Evolutionary conservation across 1,139 yeast species (phyloP), one percentile per base, ranked within the genome.

Genomic region (Taphrina communis): DNA sequence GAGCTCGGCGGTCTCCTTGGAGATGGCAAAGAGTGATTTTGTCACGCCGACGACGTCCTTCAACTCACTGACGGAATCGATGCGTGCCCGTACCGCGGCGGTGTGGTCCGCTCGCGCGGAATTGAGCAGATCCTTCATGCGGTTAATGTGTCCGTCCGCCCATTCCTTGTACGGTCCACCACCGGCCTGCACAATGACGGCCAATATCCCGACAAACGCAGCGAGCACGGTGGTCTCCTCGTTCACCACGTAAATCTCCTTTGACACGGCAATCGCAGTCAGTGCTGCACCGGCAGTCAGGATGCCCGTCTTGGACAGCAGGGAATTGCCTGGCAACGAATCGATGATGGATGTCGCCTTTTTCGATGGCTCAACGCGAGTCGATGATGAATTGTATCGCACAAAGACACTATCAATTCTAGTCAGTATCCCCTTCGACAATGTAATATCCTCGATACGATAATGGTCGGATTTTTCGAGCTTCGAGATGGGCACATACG

Each of bases 221-320:
- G 85, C 85, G 70, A 91, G 85, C 80, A 94, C 84, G 75, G 92
- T 86, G 77, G 97, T 85, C 85, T 94, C 99, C 78, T 92, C 97
- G 82, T 94, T 96, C 77, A 94, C 85, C 74, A 94, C 91, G 80
- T 93, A 88, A 75, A 94, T 84, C 80, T 92, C 97, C 82, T 90
- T 91, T 76, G 97, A 89, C 78, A 95, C 88, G 75, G 97, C 97
- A 82, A 92, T 94, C 75, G 93, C 81, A 73, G 96, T 88, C 71
- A 97, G 97, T 71, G 97, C 98, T 70, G 97, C 87, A 72, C 93
- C 86, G 72, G 99, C 92, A 76, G 97, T 97, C 78, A 94, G 84
- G 78, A 93, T 85, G 78, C 97, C 97, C 74, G 97, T 92, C 86
- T 94, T 94, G 75, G 97, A 86, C 76, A 94, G 81, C 76, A 86